A percentile compares a stretch with the other conserved stretches of the same genome.
These are phyloP conservation scores for Primulina eburnea DNA, from an alignment of 257 asterid species.

Conservation along the genomic window DNA sequence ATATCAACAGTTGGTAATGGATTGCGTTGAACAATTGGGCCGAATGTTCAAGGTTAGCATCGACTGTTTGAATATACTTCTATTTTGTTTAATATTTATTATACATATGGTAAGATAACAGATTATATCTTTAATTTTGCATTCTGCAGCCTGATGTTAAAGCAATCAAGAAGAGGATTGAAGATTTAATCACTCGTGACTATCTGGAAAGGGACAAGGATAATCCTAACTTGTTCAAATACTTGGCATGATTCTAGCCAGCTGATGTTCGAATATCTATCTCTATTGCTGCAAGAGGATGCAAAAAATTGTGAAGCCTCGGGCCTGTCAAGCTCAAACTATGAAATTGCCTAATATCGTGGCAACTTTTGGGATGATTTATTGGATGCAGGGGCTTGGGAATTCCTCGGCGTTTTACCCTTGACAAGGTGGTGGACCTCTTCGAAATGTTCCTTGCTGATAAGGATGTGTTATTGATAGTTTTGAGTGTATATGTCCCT, in stretches of 20 bases:
- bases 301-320: constrained; percentile 12
- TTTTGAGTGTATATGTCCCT: not conserved
- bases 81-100: not conserved
- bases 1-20: constrained; percentile 60
- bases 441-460: constrained; percentile 3
- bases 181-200: constrained; percentile 65
- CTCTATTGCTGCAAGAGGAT: constrained; percentile 11
- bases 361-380: constrained; percentile 19
- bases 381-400: constrained; percentile 26
- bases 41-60: constrained; percentile 59
- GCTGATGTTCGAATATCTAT: not conserved
- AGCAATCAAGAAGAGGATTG: constrained; percentile 67
- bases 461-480: constrained; percentile 12
- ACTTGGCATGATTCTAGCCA: constrained; percentile 41
- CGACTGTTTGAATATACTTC: not conserved
- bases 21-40: constrained; percentile 58
- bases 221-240: constrained; percentile 56
- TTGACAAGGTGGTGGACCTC: constrained; percentile 6
- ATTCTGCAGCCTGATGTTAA: constrained; percentile 52
- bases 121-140: not conserved
- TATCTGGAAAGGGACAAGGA: constrained; percentile 70
- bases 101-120: not conserved
- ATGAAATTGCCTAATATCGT: constrained; percentile 18
- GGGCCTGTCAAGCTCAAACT: constrained; percentile 11
- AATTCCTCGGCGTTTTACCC: constrained; percentile 26